A percentile compares a stretch with the other conserved stretches of the same genome.
Evolutionary conservation across 441 rosid genomes (phyloP).

Genomic region (Biscutella laevigata): DNA sequence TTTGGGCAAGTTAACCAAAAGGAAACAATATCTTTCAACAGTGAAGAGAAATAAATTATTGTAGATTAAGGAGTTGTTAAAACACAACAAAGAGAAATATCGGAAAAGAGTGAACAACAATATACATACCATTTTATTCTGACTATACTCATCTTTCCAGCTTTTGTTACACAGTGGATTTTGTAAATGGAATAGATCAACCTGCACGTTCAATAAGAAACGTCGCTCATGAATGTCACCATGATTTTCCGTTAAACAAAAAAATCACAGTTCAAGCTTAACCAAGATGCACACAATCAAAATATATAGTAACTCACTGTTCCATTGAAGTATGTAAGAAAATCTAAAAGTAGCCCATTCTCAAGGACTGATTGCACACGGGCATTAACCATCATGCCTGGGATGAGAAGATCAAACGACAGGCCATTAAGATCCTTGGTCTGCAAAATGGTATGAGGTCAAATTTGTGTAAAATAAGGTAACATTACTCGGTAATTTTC

Average conservation of each 20-base stretch:
- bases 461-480: conserved; percentile 5
- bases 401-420: conserved; percentile 86
- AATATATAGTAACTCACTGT: conserved; percentile 53
- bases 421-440: conserved; percentile 82
- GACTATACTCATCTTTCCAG: conserved; percentile 75
- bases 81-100: background rate
- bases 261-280: background rate
- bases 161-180: conserved; percentile 45
- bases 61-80: background rate
- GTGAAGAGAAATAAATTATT: background rate
- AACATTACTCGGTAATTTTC: background rate
- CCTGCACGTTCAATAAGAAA: conserved; percentile 43
- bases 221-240: background rate
- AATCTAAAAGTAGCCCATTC: conserved; percentile 80
- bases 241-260: conserved; percentile 2
- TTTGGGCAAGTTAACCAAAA: background rate
- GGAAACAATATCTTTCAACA: background rate
- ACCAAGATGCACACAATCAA: conserved; percentile 12
- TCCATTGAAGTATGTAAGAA: conserved; percentile 90
- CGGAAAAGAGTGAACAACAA: conserved; percentile 3
- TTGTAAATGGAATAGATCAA: conserved; percentile 75
- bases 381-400: conserved; percentile 95
- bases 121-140: conserved; percentile 60
- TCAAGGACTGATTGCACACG: conserved; percentile 83
- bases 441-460: conserved; percentile 35